These are phyloP conservation scores for Tylopilus orsonianus DNA, from an alignment of 1,284 basidiomycete genomes.

Conservation along the genomic window DNA sequence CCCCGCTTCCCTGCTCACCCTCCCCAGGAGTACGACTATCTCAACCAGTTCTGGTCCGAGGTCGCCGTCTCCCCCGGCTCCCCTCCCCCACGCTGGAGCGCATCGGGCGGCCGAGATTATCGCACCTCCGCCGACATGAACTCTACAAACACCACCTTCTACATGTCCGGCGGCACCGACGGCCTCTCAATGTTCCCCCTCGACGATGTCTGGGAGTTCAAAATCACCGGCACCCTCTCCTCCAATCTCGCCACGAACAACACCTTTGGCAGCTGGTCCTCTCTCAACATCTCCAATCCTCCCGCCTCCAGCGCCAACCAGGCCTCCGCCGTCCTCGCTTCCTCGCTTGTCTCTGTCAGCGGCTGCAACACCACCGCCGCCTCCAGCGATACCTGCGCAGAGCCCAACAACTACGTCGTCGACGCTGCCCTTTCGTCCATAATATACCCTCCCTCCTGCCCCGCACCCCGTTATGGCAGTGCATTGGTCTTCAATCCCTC, in stretches of 20 bases:
- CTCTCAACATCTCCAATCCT: conserved; percentile 39
- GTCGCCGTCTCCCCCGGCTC: conserved; percentile 50
- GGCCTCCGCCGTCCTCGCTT: conserved; percentile 55
- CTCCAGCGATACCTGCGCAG: conserved; percentile 50
- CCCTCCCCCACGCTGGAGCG: conserved; percentile 64
- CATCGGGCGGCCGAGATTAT: conserved; percentile 68
- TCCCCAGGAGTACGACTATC: conserved; percentile 69
- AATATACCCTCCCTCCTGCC: conserved; percentile 50
- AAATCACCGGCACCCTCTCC: conserved; percentile 66
- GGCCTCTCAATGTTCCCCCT: conserved; percentile 45
- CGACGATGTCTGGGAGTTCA: conserved; percentile 67
- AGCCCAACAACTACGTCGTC: conserved; percentile 55
- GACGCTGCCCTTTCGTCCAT: conserved; percentile 38
- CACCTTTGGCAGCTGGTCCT: conserved; percentile 60
- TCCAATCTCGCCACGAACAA: conserved; percentile 54
- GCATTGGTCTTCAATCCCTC: conserved; percentile 63
- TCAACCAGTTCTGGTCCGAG: conserved; percentile 69
- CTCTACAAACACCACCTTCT: conserved; percentile 63
- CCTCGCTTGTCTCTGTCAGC: conserved; percentile 53
- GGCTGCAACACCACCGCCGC: conserved; percentile 55
- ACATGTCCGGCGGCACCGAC: conserved; percentile 65
- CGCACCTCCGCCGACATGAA: conserved; percentile 43
- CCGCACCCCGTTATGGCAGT: conserved; percentile 67
- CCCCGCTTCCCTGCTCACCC: conserved; percentile 15
- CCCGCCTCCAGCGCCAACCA: conserved; percentile 43